Evolutionary conservation across 2,329 filamentous ascomycete genomes (phyloP).

Genomic region (Colletotrichum sp.): DNA sequence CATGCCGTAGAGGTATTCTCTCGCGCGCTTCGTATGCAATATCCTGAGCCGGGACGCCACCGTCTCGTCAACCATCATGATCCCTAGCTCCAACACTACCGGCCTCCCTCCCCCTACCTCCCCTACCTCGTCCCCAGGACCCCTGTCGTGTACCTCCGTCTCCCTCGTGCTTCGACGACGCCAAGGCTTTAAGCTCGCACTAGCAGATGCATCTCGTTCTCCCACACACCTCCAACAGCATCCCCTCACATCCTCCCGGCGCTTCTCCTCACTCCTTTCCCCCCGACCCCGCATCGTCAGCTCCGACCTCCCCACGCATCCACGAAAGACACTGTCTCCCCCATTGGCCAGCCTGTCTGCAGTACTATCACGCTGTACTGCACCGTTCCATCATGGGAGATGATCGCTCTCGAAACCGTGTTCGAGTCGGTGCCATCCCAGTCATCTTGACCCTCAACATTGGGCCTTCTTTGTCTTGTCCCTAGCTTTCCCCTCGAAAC

Average conservation of each 20-base stretch:
- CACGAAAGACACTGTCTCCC: not conserved
- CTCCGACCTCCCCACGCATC: slow-evolving; percentile 18
- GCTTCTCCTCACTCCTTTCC: not conserved
- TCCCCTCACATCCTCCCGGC: not conserved
- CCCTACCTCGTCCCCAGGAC: not conserved
- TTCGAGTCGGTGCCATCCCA: not conserved
- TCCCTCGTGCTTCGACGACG: not conserved
- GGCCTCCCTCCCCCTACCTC: not conserved
- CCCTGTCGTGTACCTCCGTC: not conserved
- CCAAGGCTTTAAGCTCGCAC: not conserved
- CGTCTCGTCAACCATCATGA: slow-evolving; percentile 1
- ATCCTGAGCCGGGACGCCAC: not conserved
- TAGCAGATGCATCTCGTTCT: not conserved
- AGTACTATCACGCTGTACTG: slow-evolving; percentile 4
- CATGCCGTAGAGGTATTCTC: not conserved
- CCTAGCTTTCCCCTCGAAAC: not conserved
- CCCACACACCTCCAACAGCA: not conserved
- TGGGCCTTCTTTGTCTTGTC: not conserved
- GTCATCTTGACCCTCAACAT: not conserved
- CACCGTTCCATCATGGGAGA: slow-evolving; percentile 12
- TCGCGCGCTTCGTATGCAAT: not conserved
- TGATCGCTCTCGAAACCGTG: slow-evolving; percentile 8
- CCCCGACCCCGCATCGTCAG: slow-evolving; percentile 15
- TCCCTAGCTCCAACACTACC: slow-evolving; percentile 1
- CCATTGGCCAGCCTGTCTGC: slow-evolving; percentile 10